Evolutionary conservation across 2,329 filamentous ascomycete species (phyloP), one percentile per base, ranked within the genome.

Genomic region (Ceratocystis lukuohia): DNA sequence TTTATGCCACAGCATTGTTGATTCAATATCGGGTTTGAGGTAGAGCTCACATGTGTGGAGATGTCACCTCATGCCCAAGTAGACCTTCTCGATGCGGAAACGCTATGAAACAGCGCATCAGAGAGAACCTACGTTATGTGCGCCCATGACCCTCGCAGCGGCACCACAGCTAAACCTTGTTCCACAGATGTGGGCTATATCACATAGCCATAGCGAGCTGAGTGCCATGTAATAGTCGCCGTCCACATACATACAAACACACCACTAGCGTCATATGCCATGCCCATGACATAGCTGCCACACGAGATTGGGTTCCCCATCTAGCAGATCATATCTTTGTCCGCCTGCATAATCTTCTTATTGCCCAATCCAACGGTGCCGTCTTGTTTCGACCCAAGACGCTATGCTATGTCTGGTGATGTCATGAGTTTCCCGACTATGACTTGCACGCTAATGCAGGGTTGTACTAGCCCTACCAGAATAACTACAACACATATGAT

Each of bases 361-460:
- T 33, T 37, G 15, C 12, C 25, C 7, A 30, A 37, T 59, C 25
- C 56, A 15, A 59, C 56, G n/a, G 15, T 4, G 28, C 15, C 17
- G 56, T 33, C 56, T n/a, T 8, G 56, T 59, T 30, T 33, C 5
- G 22, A 8, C 56, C 56, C 15, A 59, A 59, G 17, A 59, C 28
- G 15, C 7, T n/a, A 59, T n/a, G 15, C n/a, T n/a, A 59, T 59
- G 56, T 59, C 56, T 28, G 56, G 28, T 59, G 56, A 59, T 59
- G 56, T 59, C 56, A 59, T 59, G 25, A 10, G n/a, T 8, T 15
- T 59, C 7, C n/a, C 22, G 6, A 30, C 28, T 30, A 59, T 59
- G 56, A 59, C 56, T 59, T 59, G 56, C 56, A 59, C 33, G 17
- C 30, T 5, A 59, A 59, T 59, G 56, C 30, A 59, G 56, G 25